Base-by-base conservation (phyloP, 305 asterid species). In the Fraxinus baroniana region DNA sequence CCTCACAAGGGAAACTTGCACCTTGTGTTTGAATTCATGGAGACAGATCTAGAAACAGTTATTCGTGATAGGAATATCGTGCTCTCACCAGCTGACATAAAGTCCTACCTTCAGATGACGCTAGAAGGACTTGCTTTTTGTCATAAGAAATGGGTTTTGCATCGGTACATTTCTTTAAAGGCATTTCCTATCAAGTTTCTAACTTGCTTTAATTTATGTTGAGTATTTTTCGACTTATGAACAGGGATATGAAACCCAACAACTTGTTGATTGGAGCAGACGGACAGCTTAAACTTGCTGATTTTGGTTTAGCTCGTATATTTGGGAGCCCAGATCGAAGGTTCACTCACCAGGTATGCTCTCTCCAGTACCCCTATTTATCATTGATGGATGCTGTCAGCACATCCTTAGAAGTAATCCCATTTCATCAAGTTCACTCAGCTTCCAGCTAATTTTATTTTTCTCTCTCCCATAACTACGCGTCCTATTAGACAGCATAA, bases 171-270 rank as follows among this genome's bases (percentile, higher is more conserved):
- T 76, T 79, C 41, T 75, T 83, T 52, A 24, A 15, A 33, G 60
- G 57, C 78, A 79, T 28, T 74, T 77, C 73, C 81, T 75, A 62
- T 85, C 24, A 74, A 85, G 70, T 78, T 39, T 78, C 78, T 76
- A 24, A 55, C 66, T 75, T 52, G 74, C 82, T 83, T 80, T 62
- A 49, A 10, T 26, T 84, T 79, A 74, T 66, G 33, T 64, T 77
- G 57, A 62, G 52, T 77, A 28, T 44, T 81, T 79, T 79, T 33
- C 33, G 28, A 80, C 30, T 77, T 81, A 30, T 57, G 83, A 78
- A 78, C 85, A 96, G 99, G 94, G 99, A 96, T 86, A 94, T 96
- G 99, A 96, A 96, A 88, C 99, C 99, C n/a, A 96, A 96, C 88
- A 96, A 96, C 90, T 88, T 96, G 89, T 87, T 96, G 87, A 96